These are phyloP conservation scores for Fusarium coffeatum DNA, from an alignment of 2,329 filamentous ascomycete genomes.

Conservation along the genomic window DNA sequence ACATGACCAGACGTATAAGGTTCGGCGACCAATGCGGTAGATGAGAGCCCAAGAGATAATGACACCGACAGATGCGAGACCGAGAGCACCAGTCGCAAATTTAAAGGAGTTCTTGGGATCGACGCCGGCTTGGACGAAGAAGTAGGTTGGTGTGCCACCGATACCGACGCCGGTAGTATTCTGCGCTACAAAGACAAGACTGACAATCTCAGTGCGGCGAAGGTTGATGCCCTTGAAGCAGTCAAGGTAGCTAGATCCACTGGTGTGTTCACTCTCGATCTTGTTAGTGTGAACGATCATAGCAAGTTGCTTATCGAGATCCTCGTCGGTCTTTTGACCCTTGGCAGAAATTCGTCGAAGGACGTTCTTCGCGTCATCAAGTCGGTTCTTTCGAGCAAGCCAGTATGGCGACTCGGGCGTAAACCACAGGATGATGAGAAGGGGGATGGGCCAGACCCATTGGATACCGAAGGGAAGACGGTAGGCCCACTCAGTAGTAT, in stretches of 20 bases:
- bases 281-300: constrained; percentile 76
- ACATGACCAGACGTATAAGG: constrained; percentile 55
- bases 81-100: constrained; percentile 55
- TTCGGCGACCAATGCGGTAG: constrained; percentile 54
- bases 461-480: constrained; percentile 54
- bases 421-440: constrained; percentile 46
- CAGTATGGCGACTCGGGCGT: constrained; percentile 53
- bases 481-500: constrained; percentile 51
- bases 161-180: constrained; percentile 54
- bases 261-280: constrained; percentile 55
- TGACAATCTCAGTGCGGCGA: constrained; percentile 59
- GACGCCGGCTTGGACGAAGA: constrained; percentile 60
- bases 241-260: constrained; percentile 57
- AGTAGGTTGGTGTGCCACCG: constrained; percentile 59
- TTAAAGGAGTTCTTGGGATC: constrained; percentile 53
- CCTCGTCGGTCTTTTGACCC: constrained; percentile 53
- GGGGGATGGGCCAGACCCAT: constrained; percentile 51
- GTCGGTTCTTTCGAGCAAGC: constrained; percentile 45
- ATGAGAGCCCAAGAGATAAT: constrained; percentile 55
- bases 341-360: constrained; percentile 51
- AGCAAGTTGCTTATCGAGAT: constrained; percentile 51
- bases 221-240: constrained; percentile 61
- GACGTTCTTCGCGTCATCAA: constrained; percentile 46
- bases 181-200: constrained; percentile 57
- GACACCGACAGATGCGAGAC: constrained; percentile 57